A percentile compares a stretch with the other conserved stretches of the same genome.
Evolutionary conservation across 163 green algal species (phyloP).

Genomic region (Scenedesmus sp.): DNA sequence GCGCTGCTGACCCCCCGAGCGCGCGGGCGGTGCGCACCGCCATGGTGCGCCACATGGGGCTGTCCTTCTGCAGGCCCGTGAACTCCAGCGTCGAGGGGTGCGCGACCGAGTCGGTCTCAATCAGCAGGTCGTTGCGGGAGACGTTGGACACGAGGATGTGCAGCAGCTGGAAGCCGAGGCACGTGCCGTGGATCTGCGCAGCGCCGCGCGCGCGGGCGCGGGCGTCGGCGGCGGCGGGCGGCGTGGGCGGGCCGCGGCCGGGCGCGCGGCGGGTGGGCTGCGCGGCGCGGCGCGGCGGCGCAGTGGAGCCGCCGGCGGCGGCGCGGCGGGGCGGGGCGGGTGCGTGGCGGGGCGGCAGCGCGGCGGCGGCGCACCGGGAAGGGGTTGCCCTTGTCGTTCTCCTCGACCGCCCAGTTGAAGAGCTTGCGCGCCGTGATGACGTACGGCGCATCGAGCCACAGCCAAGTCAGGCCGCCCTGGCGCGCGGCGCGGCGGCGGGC

Average conservation of each 20-base stretch:
- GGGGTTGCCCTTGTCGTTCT: slow-evolving; percentile 69
- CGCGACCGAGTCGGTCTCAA: slow-evolving; percentile 80
- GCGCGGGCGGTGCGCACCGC: slow-evolving; percentile 33
- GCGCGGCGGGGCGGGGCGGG: too few relatives aligned
- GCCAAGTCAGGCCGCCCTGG: slow-evolving; percentile 70
- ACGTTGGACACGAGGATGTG: slow-evolving; percentile 85
- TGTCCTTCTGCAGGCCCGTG: slow-evolving; percentile 44
- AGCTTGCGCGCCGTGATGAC: slow-evolving; percentile 86
- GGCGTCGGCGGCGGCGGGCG: too few relatives aligned
- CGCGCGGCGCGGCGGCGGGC: neutral
- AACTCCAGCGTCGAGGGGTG: slow-evolving; percentile 74
- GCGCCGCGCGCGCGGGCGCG: too few relatives aligned
- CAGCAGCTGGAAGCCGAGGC: slow-evolving; percentile 87
- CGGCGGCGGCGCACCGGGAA: slow-evolving; percentile 57
- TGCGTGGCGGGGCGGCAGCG: too few relatives aligned
- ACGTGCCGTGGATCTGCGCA: slow-evolving; percentile 81
- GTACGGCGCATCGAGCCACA: slow-evolving; percentile 86
- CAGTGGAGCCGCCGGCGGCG: neutral
- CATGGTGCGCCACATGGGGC: slow-evolving; percentile 60
- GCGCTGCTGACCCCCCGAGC: neutral
- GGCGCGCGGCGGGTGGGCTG: too few relatives aligned
- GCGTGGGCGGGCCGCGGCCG: neutral
- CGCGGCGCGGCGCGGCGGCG: too few relatives aligned
- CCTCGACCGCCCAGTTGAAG: slow-evolving; percentile 78
- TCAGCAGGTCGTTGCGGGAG: slow-evolving; percentile 78